Base-by-base conservation (phyloP, 2,329 filamentous ascomycete species). In the Fusarium sp. region DNA sequence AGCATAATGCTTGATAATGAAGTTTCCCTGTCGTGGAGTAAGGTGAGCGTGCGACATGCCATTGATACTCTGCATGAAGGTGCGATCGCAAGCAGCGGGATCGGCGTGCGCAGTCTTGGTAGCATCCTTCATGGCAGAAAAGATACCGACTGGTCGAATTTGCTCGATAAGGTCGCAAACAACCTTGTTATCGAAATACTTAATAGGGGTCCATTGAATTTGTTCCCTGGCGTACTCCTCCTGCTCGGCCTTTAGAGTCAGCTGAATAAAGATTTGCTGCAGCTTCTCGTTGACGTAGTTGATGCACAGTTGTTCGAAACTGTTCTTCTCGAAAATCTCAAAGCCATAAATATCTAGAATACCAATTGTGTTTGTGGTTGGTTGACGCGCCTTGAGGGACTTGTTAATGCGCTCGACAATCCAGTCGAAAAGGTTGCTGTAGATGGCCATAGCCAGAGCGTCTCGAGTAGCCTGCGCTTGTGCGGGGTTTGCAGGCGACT, bases 251-350 rank as follows among this genome's bases (percentile, higher is more conserved):
- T 97, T 97, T 67, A 99, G 81, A 0, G 96, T 99, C 73, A 99
- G 84, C 80, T 99, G 96, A 72, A 99, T 99, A 78, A 99, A 99
- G 75, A 99, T 98, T 77, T 99, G 96, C 81, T 99, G 96, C 60
- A 99, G 84, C 81, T 99, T 99, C 82, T 99, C 96, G 80, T 99
- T 99, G 77, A 98, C 97, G 77, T 98, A 99, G 83, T 99, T 99
- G 86, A 99, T 99, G 82, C 96, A 99, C 9, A 99, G 88, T 81
- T 99, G 96, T 79, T 99, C 96, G 75, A 99, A 99, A 70, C 93
- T 97, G 83, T 99, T 99, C 83, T 95, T 96, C 78, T 99, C 96
- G 72, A 99, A 99, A 72, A 99, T 99, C 78, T 99, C 96, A 76
- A 99, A 99, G 4, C 96, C 96, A 78, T 99, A 99, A 72, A 99